Evolutionary conservation across 2,329 filamentous ascomycete species (phyloP).

Genomic region (Apiospora aurea): DNA sequence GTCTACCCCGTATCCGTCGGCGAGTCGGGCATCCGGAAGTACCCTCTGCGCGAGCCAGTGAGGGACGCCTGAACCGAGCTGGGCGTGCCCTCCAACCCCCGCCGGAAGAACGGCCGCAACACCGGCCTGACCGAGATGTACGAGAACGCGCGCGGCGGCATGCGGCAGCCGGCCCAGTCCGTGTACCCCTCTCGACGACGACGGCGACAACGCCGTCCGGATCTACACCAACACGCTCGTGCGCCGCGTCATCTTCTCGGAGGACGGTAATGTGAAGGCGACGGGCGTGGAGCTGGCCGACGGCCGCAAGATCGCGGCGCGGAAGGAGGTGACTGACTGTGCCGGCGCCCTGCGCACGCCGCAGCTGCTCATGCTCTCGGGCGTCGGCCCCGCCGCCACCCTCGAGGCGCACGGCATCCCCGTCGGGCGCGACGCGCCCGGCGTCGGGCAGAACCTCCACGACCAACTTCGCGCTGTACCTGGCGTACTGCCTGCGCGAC

Average conservation of each 20-base stretch:
- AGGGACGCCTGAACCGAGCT: constrained; percentile 50
- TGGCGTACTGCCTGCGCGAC: constrained; percentile 36
- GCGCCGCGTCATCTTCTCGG: constrained; percentile 23
- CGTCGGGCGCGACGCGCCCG: constrained; percentile 38
- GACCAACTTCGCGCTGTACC: constrained; percentile 31
- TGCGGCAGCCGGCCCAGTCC: constrained; percentile 33
- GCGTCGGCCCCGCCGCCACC: constrained; percentile 40
- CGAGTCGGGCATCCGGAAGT: constrained; percentile 41
- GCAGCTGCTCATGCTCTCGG: constrained; percentile 44
- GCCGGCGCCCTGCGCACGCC: constrained; percentile 43
- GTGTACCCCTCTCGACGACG: constrained; percentile 34
- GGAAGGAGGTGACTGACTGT: constrained; percentile 42
- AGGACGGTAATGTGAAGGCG: constrained; percentile 32
- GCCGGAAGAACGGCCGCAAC: constrained; percentile 41
- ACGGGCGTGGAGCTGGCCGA: constrained; percentile 49
- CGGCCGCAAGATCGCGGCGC: constrained; percentile 37
- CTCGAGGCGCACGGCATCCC: constrained; percentile 42
- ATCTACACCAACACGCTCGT: constrained; percentile 34
- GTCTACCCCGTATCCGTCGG: constrained; percentile 24
- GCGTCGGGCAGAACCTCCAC: constrained; percentile 36
- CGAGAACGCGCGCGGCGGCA: constrained; percentile 34
- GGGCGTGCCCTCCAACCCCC: constrained; percentile 37
- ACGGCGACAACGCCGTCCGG: constrained; percentile 21
- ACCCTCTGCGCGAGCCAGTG: constrained; percentile 46
- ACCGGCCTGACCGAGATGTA: constrained; percentile 43